A percentile compares a stretch with the other conserved stretches of the same genome.
Conservation (phyloP, 306 rosid species). For the Alnus rubra region DNA sequence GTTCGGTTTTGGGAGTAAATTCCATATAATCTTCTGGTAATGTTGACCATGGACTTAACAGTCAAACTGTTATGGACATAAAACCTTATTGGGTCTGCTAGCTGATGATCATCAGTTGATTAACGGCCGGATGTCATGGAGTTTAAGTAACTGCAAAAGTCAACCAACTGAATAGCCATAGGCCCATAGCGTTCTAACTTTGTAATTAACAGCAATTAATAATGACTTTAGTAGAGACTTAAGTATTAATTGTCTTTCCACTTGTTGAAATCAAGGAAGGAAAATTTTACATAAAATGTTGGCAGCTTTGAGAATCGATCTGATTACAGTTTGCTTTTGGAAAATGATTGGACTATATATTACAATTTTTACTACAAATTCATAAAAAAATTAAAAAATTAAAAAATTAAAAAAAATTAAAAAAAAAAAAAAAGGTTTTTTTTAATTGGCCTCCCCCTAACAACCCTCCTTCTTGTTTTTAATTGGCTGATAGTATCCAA, state of each 20-base stretch:
- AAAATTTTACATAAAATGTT: neutral
- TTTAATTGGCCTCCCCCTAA: no score
- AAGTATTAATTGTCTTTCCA: neutral
- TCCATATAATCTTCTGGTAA: neutral
- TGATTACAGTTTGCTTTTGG: neutral
- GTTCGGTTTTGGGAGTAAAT: constrained; percentile 17
- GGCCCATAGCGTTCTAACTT: neutral
- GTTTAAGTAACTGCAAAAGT: neutral
- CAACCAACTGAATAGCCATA: neutral
- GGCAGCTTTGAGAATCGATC: neutral
- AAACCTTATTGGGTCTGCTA: neutral
- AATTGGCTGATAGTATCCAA: no score
- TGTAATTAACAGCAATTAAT: constrained; percentile 6
- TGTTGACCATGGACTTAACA: neutral
- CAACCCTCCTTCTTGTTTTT: no score
- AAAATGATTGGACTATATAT: no score
- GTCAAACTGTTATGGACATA: neutral
- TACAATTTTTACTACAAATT: no score
- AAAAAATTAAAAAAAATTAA: no score
- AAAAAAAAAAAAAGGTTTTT: no score
- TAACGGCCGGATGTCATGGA: neutral
- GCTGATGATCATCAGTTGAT: neutral
- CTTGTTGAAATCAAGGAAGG: neutral
- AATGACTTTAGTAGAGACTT: constrained; percentile 17
- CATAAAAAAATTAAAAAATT: no score